A percentile compares a stretch with the other conserved stretches of the same genome.
Conservation (phyloP, 2,329 filamentous ascomycete species). For the Hymenoscyphus albidus region DNA sequence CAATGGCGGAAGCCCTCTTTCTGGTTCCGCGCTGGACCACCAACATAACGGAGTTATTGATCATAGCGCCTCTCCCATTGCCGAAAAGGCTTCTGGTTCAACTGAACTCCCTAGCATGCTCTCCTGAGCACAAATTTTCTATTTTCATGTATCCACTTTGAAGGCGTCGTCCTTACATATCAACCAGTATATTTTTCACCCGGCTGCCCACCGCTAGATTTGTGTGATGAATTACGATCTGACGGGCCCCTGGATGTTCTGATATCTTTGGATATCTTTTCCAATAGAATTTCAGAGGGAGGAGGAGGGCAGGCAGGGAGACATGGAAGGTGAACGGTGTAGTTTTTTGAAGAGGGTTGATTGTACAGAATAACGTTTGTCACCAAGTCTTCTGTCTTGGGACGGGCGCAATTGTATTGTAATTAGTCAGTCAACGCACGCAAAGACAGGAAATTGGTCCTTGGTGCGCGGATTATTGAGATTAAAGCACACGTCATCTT, state of each 20-base stretch:
- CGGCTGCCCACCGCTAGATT: background rate
- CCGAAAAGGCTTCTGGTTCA: background rate
- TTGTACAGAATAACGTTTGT: constrained; percentile 3
- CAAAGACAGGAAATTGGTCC: background rate
- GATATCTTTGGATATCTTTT: background rate
- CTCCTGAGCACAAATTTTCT: background rate
- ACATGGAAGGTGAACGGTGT: background rate
- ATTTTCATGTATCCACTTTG: background rate
- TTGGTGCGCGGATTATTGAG: background rate
- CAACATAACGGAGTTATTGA: background rate
- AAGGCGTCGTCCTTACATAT: background rate
- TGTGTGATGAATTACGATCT: background rate
- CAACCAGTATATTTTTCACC: background rate
- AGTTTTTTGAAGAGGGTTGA: background rate
- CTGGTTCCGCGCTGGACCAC: constrained; percentile 13
- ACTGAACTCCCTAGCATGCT: background rate
- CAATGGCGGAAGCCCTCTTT: constrained; percentile 29
- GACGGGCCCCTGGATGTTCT: constrained; percentile 1
- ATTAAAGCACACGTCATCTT: background rate
- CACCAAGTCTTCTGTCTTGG: background rate
- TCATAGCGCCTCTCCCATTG: background rate
- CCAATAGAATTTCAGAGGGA: background rate
- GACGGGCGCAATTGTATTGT: background rate
- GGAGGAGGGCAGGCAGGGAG: background rate
- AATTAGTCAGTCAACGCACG: background rate